A percentile compares a stretch with the other conserved stretches of the same genome.
phyloP scores from a whole-genome alignment of 208 protist genomes.

The Acanthamoeba royreba region DNA sequence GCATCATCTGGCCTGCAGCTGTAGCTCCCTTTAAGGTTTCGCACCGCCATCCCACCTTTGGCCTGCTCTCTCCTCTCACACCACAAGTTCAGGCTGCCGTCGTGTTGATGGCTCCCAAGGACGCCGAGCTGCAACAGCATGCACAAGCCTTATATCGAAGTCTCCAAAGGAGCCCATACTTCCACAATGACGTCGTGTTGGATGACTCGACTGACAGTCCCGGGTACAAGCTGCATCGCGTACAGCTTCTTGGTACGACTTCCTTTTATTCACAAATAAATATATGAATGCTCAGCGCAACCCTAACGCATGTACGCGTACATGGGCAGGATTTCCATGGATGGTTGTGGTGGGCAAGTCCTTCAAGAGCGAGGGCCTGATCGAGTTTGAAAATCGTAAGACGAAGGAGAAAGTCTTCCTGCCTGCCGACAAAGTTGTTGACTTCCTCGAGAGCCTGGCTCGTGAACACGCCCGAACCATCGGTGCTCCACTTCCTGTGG shows the following conservation, averaged over 20 bases:
- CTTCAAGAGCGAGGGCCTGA: neutral
- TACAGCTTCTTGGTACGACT: neutral
- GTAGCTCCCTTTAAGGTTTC: conserved; percentile 56
- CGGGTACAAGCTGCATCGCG: neutral
- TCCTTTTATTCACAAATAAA: neutral
- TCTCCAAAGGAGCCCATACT: neutral
- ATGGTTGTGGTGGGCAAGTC: conserved; percentile 26
- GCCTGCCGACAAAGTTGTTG: neutral
- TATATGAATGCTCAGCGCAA: too few relatives aligned
- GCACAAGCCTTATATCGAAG: neutral
- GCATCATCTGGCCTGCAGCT: conserved; percentile 23
- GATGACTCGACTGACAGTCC: neutral
- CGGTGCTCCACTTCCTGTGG: neutral
- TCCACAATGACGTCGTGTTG: neutral
- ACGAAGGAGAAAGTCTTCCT: conserved; percentile 10
- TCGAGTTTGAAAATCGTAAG: neutral
- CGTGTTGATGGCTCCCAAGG: neutral
- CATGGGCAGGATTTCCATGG: conserved; percentile 31
- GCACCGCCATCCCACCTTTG: neutral
- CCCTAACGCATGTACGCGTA: too few relatives aligned
- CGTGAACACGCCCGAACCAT: neutral
- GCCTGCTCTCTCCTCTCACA: neutral
- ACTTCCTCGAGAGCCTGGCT: neutral
- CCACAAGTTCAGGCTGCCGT: neutral
- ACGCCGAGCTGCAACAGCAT: neutral